A percentile compares a stretch with the other conserved stretches of the same genome.
Evolutionary conservation across 805 yeast species (phyloP).

Genomic region (Pichia insulana): DNA sequence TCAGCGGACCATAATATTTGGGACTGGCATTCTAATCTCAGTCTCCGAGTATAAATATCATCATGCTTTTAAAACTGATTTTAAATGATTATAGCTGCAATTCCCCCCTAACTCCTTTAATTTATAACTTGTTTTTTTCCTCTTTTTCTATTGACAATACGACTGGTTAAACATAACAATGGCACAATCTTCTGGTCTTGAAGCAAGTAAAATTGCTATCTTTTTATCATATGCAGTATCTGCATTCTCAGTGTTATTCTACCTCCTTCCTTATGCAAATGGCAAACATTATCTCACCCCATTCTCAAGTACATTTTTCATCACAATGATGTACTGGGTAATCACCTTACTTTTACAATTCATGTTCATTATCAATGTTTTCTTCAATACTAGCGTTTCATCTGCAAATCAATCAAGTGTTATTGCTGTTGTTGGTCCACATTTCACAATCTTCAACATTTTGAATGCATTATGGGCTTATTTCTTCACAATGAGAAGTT

Average conservation of each 20-base stretch:
- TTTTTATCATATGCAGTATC: conserved; percentile 49
- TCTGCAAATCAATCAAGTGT: conserved; percentile 24
- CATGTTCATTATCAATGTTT: conserved; percentile 36
- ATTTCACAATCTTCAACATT: conserved; percentile 55
- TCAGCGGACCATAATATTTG: too few species aligned
- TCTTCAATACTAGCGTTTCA: conserved; percentile 23
- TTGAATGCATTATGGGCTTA: conserved; percentile 55
- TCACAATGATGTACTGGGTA: conserved; percentile 51
- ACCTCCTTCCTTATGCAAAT: conserved; percentile 40
- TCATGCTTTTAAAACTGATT: too few species aligned
- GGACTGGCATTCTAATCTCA: too few species aligned
- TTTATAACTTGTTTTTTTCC: too few species aligned
- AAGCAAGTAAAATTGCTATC: conserved; percentile 32
- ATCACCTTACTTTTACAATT: conserved; percentile 45
- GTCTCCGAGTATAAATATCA: too few species aligned
- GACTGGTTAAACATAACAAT: conserved; percentile 4
- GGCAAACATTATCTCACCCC: conserved; percentile 50
- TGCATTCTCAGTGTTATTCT: conserved; percentile 40
- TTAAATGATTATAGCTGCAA: too few species aligned
- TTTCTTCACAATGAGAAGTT: conserved; percentile 52
- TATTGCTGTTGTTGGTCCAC: conserved; percentile 42
- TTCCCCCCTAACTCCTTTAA: too few species aligned
- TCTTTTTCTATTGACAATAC: conserved; percentile 1
- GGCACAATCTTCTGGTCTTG: conserved; percentile 8
- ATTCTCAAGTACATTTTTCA: conserved; percentile 48